These are phyloP conservation scores for Boletus rubescentipes DNA, from an alignment of 768 basidiomycete species.

Conservation along the genomic window DNA sequence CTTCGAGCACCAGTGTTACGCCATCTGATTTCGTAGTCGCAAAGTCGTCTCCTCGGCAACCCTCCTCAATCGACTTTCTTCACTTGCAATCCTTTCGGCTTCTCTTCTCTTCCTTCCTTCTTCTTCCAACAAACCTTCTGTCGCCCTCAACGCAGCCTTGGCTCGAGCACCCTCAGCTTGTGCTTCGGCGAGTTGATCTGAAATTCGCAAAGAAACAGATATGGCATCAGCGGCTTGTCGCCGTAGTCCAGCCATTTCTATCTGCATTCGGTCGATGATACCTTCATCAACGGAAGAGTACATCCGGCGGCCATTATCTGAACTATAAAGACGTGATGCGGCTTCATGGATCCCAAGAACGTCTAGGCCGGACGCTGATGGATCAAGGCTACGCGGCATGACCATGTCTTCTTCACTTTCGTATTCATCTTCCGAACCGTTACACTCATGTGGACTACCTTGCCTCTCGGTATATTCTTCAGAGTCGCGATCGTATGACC, in stretches of 20 bases:
- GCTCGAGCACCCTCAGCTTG: slow-evolving; percentile 59
- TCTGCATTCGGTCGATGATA: slow-evolving; percentile 60
- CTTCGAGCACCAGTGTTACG: neutral
- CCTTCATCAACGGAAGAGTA: slow-evolving; percentile 38
- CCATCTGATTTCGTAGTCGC: slow-evolving; percentile 31
- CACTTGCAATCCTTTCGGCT: slow-evolving; percentile 51
- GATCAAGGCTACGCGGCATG: slow-evolving; percentile 45
- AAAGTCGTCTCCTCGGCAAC: slow-evolving; percentile 51
- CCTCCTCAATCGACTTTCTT: slow-evolving; percentile 47
- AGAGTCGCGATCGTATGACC: slow-evolving; percentile 33
- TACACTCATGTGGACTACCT: slow-evolving; percentile 39
- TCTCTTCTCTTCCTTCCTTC: slow-evolving; percentile 59
- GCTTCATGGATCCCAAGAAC: slow-evolving; percentile 33
- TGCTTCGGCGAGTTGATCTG: slow-evolving; percentile 68
- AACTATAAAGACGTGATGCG: slow-evolving; percentile 44
- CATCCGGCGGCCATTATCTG: slow-evolving; percentile 28
- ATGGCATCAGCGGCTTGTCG: slow-evolving; percentile 69
- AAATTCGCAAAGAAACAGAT: slow-evolving; percentile 59
- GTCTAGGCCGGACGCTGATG: slow-evolving; percentile 39
- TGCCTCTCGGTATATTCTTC: slow-evolving; percentile 40
- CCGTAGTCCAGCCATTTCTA: slow-evolving; percentile 62
- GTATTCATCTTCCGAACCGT: slow-evolving; percentile 50
- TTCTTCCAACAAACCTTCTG: slow-evolving; percentile 60
- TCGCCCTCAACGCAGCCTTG: slow-evolving; percentile 50
- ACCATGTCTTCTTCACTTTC: slow-evolving; percentile 70